Base-by-base conservation (phyloP, 768 basidiomycete genomes). In the Boletus vinaceobasis region DNA sequence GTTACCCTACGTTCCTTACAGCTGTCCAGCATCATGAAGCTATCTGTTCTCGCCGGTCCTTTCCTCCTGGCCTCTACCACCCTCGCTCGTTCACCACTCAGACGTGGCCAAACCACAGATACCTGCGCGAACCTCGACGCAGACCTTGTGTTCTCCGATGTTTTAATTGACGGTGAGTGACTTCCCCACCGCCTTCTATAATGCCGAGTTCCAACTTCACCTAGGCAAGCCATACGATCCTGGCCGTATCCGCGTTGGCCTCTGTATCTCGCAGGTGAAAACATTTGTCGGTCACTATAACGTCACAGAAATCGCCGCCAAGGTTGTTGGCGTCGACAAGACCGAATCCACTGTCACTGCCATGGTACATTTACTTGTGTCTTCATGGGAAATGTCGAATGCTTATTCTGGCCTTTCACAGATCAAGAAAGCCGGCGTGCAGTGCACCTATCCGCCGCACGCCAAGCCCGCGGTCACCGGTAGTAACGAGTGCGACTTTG, bases 361-460 rank as follows among this genome's bases (percentile, higher is more conserved):
- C 33, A 48, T 75, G 63, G 74, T 68, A 50, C 17, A 45, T 48
- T 23, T 9, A 44, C 26, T 43, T 27, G 40, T 4, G 1, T 35
- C 26, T 5, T 50, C 17, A 1, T 38, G 23, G 17, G 11, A 13
- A 10, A 5, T 3, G 37, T 15, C 7, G 9, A 7, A n/a, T 32
- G 1, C 35, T 59, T 2, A 52, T 11, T 26, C 42, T 31, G 5
- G 0, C 15, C 31, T 37, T 38, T 51, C 11, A 19, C 33, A 73
- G 74, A 62, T 73, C 50, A 60, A 64, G 43, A 37, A 39, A 27
- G 26, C 43, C 0, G 62, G 63, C 37, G 37, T 60, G 29, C 37
- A 65, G 36, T 75, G 75, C 53, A 47, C 62, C 7, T 74, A 69
- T 53, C 75, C 75, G 8, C 52, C 50, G n/a, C 70, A 75, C 44